phyloP scores from a whole-genome alignment of 768 basidiomycete species.

The Phylloporus arenicola region DNA sequence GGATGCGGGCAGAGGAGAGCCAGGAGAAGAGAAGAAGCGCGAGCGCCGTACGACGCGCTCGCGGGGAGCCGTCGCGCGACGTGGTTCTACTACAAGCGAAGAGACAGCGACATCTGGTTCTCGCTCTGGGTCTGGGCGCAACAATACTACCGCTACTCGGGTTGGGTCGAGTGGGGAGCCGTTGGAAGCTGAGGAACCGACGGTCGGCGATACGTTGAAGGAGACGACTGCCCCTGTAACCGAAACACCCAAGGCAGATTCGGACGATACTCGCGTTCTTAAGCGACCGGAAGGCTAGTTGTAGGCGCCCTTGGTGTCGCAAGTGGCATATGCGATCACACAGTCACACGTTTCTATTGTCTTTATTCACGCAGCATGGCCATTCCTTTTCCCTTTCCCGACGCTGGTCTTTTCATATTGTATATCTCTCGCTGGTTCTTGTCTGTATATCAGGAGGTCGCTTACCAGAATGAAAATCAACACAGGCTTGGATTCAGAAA shows the following conservation, averaged over 20 bases:
- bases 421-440: slow-evolving; percentile 9
- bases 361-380: slow-evolving; percentile 1
- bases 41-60: slow-evolving; percentile 48
- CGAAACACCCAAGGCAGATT: slow-evolving; percentile 6
- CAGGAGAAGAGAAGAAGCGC: slow-evolving; percentile 19
- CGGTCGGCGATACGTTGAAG: slow-evolving; percentile 1
- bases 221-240: slow-evolving; percentile 1
- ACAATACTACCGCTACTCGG: slow-evolving; percentile 7
- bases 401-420: slow-evolving; percentile 7
- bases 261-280: neutral
- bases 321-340: neutral
- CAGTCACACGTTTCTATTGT: neutral
- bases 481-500: neutral
- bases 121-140: slow-evolving; percentile 28
- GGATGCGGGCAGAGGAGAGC: slow-evolving; percentile 14
- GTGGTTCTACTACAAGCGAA: slow-evolving; percentile 51
- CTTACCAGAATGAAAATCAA: slow-evolving; percentile 3
- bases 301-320: neutral
- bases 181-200: slow-evolving; percentile 10
- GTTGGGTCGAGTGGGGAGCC: slow-evolving; percentile 14
- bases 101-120: slow-evolving; percentile 36
- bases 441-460: slow-evolving; percentile 14
- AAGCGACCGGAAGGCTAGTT: slow-evolving; percentile 3
- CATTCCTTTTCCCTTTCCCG: neutral
- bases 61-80: slow-evolving; percentile 35